Conservation (phyloP, 495 filamentous ascomycete genomes). For the Xylaria bambusicola region DNA sequence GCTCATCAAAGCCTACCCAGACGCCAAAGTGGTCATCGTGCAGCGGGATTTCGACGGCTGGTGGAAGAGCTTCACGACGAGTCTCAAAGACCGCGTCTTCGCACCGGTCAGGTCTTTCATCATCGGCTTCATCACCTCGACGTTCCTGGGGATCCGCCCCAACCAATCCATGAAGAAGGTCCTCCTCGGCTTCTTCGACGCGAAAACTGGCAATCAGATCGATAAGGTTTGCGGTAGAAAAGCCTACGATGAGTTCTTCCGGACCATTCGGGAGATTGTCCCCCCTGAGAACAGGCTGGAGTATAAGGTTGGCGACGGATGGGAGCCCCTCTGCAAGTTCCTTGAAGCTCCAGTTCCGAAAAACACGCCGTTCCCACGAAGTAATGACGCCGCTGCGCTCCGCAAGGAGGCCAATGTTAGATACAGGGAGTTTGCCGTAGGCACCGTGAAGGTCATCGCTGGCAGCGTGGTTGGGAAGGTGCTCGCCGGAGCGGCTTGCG, state of each 20-base stretch:
- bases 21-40: slow-evolving; percentile 48
- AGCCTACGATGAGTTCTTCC: slow-evolving; percentile 13
- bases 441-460: background rate
- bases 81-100: background rate
- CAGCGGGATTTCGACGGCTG: slow-evolving; percentile 38
- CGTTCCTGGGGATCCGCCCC: too few species aligned
- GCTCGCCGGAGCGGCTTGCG: background rate
- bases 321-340: too few species aligned
- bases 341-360: slow-evolving; percentile 24
- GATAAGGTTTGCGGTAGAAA: background rate
- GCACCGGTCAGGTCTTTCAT: background rate
- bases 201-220: background rate
- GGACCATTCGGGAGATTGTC: slow-evolving; percentile 28
- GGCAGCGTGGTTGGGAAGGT: background rate
- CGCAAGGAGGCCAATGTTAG: background rate
- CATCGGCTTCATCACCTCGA: background rate
- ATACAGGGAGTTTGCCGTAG: background rate
- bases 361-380: slow-evolving; percentile 18
- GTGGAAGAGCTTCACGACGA: slow-evolving; percentile 31
- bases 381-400: slow-evolving; percentile 17
- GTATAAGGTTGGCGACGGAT: slow-evolving; percentile 48
- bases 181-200: background rate
- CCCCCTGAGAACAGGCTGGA: slow-evolving; percentile 40
- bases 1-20: slow-evolving; percentile 48
- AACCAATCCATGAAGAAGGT: background rate